A percentile compares a stretch with the other conserved stretches of the same genome.
phyloP scores from a whole-genome alignment of 2,329 filamentous ascomycete species.

The Trichoderma asperellum region DNA sequence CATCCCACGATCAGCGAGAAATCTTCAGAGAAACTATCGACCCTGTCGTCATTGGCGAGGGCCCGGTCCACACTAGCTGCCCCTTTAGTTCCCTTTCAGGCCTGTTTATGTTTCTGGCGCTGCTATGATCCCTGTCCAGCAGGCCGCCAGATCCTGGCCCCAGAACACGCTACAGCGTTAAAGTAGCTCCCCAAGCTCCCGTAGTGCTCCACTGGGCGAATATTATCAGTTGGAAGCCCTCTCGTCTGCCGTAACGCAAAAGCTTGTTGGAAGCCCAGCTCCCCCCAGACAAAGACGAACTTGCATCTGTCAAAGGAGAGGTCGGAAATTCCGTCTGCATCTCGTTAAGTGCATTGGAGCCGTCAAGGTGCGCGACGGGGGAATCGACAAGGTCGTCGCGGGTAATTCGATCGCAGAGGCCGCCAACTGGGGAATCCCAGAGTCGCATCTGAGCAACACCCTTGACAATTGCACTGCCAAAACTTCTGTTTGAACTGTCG shows the following conservation, averaged over 20 bases:
- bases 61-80: conserved; percentile 16
- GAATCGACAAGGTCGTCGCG: neutral
- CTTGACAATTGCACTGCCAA: neutral
- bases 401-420: conserved; percentile 12
- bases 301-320: conserved; percentile 11
- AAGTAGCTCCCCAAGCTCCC: conserved; percentile 23
- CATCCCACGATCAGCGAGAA: conserved; percentile 9
- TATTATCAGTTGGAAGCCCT: neutral
- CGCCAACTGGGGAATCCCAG: conserved; percentile 1
- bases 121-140: conserved; percentile 17
- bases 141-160: conserved; percentile 15
- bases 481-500: neutral
- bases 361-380: conserved; percentile 1
- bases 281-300: neutral
- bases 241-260: neutral
- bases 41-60: conserved; percentile 24
- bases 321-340: neutral
- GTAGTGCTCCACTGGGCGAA: conserved; percentile 17
- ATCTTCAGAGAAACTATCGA: conserved; percentile 1
- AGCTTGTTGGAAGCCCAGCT: conserved; percentile 8
- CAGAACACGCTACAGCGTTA: conserved; percentile 12
- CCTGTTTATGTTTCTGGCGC: conserved; percentile 16
- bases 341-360: neutral
- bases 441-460: neutral
- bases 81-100: conserved; percentile 15